Evolutionary conservation across 306 rosid species (phyloP).

Genomic region (Luffa acutangula): DNA sequence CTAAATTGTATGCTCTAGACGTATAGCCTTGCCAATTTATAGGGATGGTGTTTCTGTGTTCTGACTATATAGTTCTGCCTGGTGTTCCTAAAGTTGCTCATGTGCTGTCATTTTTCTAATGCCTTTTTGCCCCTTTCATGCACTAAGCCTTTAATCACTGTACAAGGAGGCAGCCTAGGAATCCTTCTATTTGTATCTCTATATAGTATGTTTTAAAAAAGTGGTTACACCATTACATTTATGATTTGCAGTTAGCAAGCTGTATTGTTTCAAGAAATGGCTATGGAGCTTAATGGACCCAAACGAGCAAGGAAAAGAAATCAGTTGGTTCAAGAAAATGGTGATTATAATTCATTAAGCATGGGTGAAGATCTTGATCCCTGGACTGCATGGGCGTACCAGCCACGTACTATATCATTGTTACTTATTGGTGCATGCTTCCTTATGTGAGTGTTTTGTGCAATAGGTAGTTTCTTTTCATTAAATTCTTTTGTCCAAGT

Average conservation of each 20-base stretch:
- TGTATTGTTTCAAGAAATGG: conserved; percentile 15
- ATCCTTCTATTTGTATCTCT: neutral
- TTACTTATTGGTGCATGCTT: conserved; percentile 91
- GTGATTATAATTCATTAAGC: conserved; percentile 34
- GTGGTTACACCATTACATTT: conserved; percentile 19
- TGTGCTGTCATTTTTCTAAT: neutral
- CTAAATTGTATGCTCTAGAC: neutral
- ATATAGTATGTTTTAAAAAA: neutral
- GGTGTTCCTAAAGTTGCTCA: neutral
- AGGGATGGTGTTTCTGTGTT: conserved; percentile 1
- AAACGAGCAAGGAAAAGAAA: conserved; percentile 47
- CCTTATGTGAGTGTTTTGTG: conserved; percentile 71
- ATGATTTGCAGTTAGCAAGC: conserved; percentile 29
- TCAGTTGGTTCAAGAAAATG: conserved; percentile 45
- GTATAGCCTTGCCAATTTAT: neutral
- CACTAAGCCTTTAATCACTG: neutral
- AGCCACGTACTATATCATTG: conserved; percentile 86
- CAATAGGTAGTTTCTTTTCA: conserved; percentile 5
- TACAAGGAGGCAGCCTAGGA: neutral
- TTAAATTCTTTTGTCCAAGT: neutral
- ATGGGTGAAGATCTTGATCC: conserved; percentile 78
- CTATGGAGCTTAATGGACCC: conserved; percentile 68
- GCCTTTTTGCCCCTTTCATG: neutral
- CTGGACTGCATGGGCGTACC: conserved; percentile 99
- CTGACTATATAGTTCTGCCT: neutral